Percentiles rank a stretch among this genome's conserved stretches.
Evolutionary conservation across 1,284 basidiomycete species (phyloP).

Genomic region (Melampsora occidentalis): DNA sequence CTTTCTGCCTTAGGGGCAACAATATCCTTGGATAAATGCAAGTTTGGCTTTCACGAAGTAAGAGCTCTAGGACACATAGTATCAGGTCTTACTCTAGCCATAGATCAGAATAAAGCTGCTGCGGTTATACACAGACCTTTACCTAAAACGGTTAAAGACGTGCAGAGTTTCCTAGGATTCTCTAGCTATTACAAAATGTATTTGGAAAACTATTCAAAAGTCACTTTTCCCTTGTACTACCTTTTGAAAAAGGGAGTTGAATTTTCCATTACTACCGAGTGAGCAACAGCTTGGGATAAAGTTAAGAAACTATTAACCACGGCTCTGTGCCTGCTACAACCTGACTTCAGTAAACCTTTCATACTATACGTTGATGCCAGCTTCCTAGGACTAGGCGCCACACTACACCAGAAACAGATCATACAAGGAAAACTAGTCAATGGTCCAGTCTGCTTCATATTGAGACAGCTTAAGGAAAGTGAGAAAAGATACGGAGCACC

Average conservation of each 20-base stretch:
- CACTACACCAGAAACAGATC: neutral
- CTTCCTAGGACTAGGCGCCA: neutral
- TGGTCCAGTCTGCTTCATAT: neutral
- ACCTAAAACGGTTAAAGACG: no score
- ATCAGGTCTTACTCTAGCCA: no score
- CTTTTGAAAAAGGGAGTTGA: neutral
- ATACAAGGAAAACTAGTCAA: neutral
- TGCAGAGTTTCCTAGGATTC: no score
- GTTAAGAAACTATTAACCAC: neutral
- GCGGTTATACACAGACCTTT: no score
- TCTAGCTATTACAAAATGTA: constrained; percentile 14
- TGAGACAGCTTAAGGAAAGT: neutral
- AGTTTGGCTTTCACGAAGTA: no score
- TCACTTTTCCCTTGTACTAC: neutral
- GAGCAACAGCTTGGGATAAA: neutral
- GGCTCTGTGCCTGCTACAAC: neutral
- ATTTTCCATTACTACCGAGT: neutral
- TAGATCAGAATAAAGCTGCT: no score
- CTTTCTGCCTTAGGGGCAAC: no score
- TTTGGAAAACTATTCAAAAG: neutral
- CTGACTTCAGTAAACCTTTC: neutral
- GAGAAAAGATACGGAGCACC: neutral
- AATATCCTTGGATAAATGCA: no score
- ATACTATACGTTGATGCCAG: no score
- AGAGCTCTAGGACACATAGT: no score